Base-by-base conservation (phyloP, 2,329 filamentous ascomycete species). In the Aspergillus sergii region DNA sequence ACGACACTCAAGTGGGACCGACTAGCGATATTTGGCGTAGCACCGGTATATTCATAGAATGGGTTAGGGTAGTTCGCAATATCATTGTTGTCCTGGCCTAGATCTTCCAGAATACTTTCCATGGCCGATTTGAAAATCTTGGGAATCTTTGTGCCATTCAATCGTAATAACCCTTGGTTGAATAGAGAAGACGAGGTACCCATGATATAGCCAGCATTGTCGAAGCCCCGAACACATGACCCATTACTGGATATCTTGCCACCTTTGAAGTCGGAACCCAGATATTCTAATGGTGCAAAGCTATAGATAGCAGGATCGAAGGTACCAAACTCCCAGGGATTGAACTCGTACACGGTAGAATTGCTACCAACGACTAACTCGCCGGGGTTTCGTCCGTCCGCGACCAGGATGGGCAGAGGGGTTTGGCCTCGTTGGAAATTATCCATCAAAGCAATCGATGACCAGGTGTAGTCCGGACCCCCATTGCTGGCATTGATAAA, bases 161-260 rank as follows among this genome's bases (percentile, higher is more conserved):
- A 81, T 12, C 86, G 77, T 4, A 92, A 81, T 21, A 95, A 78
- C 68, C 91, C 85, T 68, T 88, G 82, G 79, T 96, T 96, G 83
- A 96, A 96, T 2, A 96, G 83, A 1, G 90, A 89, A 2, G 89
- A 91, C 32, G 89, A 92, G 0, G 93, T 95, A 45, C 92, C 93
- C 87, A 95, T 92, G 36, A 96, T 82, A 72, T 86, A 96, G 9
- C 91, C 91, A 28, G 85, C 85, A 70, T 93, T 92, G 77, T 96
- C 93, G 67, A 93, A 92, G 1, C 93, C 93, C 4, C 84, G 82
- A n/a, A 94, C 84, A 72, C 93, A 96, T 16, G 79, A 73, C 48
- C 85, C 83, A 58, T 82, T 73, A 9, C 80, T 72, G 0, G 84
- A 79, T 16, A 94, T 76, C 4, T 73, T 71, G 23, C 91, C 91